Conservation (phyloP, 768 basidiomycete species). For the Phaeolepiota aurea region DNA sequence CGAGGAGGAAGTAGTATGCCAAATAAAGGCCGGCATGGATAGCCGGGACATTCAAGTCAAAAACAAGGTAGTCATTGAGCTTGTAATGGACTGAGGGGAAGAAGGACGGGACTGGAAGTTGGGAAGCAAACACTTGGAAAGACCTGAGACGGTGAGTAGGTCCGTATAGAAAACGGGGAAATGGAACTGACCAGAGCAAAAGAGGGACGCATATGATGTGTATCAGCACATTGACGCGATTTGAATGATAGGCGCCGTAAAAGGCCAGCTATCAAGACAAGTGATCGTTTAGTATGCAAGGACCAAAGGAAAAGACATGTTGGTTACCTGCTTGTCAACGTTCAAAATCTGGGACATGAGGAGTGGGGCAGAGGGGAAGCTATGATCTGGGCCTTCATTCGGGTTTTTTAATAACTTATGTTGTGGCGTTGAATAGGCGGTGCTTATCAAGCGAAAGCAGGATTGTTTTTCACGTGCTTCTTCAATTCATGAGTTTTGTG, state of each 20-base stretch:
- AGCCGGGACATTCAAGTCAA: slow-evolving; percentile 64
- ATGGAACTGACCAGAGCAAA: slow-evolving; percentile 57
- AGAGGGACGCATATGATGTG: slow-evolving; percentile 83
- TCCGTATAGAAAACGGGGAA: slow-evolving; percentile 1
- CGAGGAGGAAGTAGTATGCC: slow-evolving; percentile 72
- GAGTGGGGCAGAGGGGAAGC: too few relatives aligned
- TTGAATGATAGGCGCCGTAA: slow-evolving; percentile 89
- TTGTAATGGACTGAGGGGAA: slow-evolving; percentile 44
- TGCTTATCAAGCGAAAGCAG: too few relatives aligned
- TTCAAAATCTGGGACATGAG: too few relatives aligned
- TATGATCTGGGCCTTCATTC: too few relatives aligned
- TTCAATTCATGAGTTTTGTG: too few relatives aligned
- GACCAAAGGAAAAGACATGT: too few relatives aligned
- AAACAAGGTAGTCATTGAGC: slow-evolving; percentile 54
- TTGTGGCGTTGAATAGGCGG: too few relatives aligned
- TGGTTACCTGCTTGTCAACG: slow-evolving; percentile 68
- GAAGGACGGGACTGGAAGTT: slow-evolving; percentile 42
- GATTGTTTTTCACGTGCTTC: too few relatives aligned
- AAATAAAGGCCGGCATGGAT: slow-evolving; percentile 52
- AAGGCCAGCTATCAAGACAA: slow-evolving; percentile 81
- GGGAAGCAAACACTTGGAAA: slow-evolving; percentile 40
- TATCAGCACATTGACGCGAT: slow-evolving; percentile 75
- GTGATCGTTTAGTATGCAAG: too few relatives aligned
- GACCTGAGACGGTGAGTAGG: slow-evolving; percentile 39
- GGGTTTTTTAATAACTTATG: too few relatives aligned